Base-by-base conservation (phyloP, 1,139 yeast genomes). In the Geotrichum reessii region DNA sequence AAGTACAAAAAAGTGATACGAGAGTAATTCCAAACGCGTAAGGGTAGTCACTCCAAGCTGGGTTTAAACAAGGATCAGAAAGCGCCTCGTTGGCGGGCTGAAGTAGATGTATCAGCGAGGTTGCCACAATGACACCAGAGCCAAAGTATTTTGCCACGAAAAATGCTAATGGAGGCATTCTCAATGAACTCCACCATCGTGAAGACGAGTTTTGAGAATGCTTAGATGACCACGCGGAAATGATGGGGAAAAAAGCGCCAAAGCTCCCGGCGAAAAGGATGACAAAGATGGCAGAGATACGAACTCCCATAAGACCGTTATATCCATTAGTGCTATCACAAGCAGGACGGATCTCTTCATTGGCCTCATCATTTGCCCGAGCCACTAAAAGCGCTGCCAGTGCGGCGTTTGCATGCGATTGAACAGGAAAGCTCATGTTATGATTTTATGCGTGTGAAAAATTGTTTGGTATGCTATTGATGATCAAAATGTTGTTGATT, bases 91-190 rank as follows among this genome's bases (percentile, higher is more conserved):
- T 75, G 2, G 96, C 96, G 0, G 96, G 96, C 65, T 85, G 84
- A 65, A 91, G 76, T 62, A 91, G 76, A 73, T 91, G 97, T 59
- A 91, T 85, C 66, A 89, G 86, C 0, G 96, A 91, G 1, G 97
- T 91, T 0, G 97, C 93, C 9, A 90, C 78, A 68, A 91, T 91
- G 55, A 91, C 97, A 55, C 97, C 97, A 0, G 96, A 86, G 62
- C 97, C 97, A 70, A 91, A 90, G 75, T 81, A 88, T 68, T 87
- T 88, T 58, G 91, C 87, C 50, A 85, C 74, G 67, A 87, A 82
- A 68, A 83, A 89, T 58, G 84, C 80, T 47, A 83, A 78, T 19
- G 77, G 69, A 1, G 86, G 91, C 64, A 85, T 67, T 59, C 77
- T 74, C 47, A 73, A 14, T 9, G 9, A 37, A 17, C 8, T n/a